These are phyloP conservation scores for Emericellopsis atlantica DNA, from an alignment of 2,329 filamentous ascomycete genomes.

Conservation along the genomic window DNA sequence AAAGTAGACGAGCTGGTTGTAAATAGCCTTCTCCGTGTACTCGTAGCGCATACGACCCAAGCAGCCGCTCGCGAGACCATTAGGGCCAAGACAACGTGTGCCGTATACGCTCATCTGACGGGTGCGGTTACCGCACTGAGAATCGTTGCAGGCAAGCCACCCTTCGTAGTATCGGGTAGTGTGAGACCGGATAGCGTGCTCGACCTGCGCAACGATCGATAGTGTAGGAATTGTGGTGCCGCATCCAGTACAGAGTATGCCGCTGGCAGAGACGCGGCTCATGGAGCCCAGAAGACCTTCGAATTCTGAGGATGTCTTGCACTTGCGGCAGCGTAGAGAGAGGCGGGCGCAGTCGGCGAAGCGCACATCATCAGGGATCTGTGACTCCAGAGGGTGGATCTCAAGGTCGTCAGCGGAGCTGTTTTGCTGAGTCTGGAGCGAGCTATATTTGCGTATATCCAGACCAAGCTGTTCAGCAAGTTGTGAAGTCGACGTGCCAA, in stretches of 20 bases:
- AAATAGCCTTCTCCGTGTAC: slow-evolving; percentile 76
- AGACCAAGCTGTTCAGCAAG: slow-evolving; percentile 90
- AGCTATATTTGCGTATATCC: slow-evolving; percentile 73
- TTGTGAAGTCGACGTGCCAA: slow-evolving; percentile 78
- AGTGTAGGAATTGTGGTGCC: slow-evolving; percentile 52
- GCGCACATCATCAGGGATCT: slow-evolving; percentile 82
- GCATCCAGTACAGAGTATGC: slow-evolving; percentile 65
- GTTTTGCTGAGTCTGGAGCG: slow-evolving; percentile 28
- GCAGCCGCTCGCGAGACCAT: slow-evolving; percentile 74
- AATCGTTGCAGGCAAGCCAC: slow-evolving; percentile 83
- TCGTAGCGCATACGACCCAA: slow-evolving; percentile 81
- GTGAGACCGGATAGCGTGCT: slow-evolving; percentile 67
- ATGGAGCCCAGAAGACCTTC: slow-evolving; percentile 55
- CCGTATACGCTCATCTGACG: slow-evolving; percentile 91
- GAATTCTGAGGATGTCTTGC: slow-evolving; percentile 60
- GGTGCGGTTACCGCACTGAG: slow-evolving; percentile 74
- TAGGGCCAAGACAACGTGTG: slow-evolving; percentile 75
- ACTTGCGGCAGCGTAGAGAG: slow-evolving; percentile 66
- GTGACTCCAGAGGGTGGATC: slow-evolving; percentile 85
- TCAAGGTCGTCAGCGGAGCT: slow-evolving; percentile 48
- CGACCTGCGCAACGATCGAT: slow-evolving; percentile 74
- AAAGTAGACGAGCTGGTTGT: slow-evolving; percentile 90
- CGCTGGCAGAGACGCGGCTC: slow-evolving; percentile 55
- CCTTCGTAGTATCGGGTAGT: slow-evolving; percentile 83
- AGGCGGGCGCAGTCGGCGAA: slow-evolving; percentile 74